A percentile compares a stretch with the other conserved stretches of the same genome.
Evolutionary conservation across 768 basidiomycete species (phyloP).

Genomic region (Trametes elegans): DNA sequence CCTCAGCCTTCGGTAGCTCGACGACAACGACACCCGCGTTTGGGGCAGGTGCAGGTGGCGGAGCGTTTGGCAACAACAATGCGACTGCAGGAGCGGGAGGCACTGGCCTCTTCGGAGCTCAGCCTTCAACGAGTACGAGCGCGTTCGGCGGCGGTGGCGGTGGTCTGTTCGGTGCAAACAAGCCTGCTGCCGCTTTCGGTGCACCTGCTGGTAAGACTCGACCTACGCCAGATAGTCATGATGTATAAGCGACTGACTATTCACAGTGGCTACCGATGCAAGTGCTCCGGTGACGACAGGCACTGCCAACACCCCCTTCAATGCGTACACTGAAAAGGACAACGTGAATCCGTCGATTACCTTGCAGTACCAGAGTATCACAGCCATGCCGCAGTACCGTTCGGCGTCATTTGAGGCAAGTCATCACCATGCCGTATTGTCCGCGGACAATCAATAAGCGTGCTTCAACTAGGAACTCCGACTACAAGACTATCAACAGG

Average conservation of each 20-base stretch:
- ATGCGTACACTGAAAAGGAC: slow-evolving; percentile 66
- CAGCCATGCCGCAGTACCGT: slow-evolving; percentile 74
- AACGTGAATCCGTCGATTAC: slow-evolving; percentile 39
- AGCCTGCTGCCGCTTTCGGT: slow-evolving; percentile 46
- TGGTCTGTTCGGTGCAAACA: slow-evolving; percentile 59
- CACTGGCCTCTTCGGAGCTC: slow-evolving; percentile 33
- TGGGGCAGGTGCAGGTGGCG: slow-evolving; percentile 31
- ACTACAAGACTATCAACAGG: slow-evolving; percentile 46
- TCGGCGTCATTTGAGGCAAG: slow-evolving; percentile 62
- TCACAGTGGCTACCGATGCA: slow-evolving; percentile 3
- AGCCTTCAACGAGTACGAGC: slow-evolving; percentile 27
- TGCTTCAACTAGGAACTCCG: slow-evolving; percentile 39
- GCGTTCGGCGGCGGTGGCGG: slow-evolving; percentile 36
- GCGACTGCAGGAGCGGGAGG: slow-evolving; percentile 32
- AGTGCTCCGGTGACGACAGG: slow-evolving; percentile 66
- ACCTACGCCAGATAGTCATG: slow-evolving; percentile 32
- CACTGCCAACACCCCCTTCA: slow-evolving; percentile 63
- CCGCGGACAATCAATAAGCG: background rate
- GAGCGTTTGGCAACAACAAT: slow-evolving; percentile 11
- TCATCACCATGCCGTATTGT: slow-evolving; percentile 8
- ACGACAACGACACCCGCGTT: slow-evolving; percentile 38
- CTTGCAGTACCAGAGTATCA: slow-evolving; percentile 79
- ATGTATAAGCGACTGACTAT: background rate
- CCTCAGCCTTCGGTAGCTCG: slow-evolving; percentile 49
- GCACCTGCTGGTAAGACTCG: slow-evolving; percentile 35